Conservation (phyloP, 2,329 filamentous ascomycete genomes). For the Ophiostoma pallidulum region DNA sequence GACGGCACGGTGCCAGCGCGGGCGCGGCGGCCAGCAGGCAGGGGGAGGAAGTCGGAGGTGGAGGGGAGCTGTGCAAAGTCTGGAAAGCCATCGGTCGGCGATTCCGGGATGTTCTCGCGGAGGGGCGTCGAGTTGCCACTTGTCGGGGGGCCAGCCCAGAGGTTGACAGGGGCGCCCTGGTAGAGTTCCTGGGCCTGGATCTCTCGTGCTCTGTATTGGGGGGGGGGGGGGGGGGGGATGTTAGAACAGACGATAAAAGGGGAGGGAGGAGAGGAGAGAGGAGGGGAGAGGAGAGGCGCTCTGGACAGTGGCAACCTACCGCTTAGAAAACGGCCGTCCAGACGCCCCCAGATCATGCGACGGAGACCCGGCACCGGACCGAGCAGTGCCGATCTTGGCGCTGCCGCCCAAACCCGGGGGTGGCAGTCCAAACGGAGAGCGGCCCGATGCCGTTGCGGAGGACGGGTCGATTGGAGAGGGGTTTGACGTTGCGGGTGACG, state of each 20-base stretch:
- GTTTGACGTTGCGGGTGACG: constrained; percentile 69
- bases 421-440: constrained; percentile 66
- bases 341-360: constrained; percentile 76
- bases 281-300: no score
- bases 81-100: constrained; percentile 89
- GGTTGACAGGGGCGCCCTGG: constrained; percentile 54
- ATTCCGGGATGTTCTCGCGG: constrained; percentile 95
- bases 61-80: constrained; percentile 70
- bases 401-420: constrained; percentile 51
- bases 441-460: constrained; percentile 46
- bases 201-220: constrained; percentile 66
- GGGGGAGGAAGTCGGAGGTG: constrained; percentile 51
- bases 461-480: constrained; percentile 62
- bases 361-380: constrained; percentile 89
- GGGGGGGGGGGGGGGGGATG: not conserved
- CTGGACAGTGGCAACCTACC: no score
- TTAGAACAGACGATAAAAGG: not conserved
- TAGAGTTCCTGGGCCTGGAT: constrained; percentile 95
- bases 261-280: constrained; percentile 21
- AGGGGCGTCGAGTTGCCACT: constrained; percentile 94
- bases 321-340: constrained; percentile 79
- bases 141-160: constrained; percentile 92
- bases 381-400: constrained; percentile 50
- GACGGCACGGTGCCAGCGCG: constrained; percentile 95
- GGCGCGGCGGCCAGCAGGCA: constrained; percentile 65